phyloP scores from a whole-genome alignment of 805 yeast genomes.

The Monosporozyma siamensis region DNA sequence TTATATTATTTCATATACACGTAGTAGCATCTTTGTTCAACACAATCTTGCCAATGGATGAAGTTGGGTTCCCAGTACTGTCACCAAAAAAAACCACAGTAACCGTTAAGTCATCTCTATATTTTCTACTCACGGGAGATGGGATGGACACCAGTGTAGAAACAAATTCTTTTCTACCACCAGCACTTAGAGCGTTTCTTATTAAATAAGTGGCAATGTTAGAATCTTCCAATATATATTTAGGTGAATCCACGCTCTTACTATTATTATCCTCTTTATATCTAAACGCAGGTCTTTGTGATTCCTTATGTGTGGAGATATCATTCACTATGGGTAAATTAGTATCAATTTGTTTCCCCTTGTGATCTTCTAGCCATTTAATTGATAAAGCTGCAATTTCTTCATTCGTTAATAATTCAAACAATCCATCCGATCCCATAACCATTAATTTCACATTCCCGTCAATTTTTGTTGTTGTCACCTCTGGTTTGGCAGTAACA shows the following conservation, averaged over 20 bases:
- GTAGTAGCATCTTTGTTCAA: constrained; percentile 2
- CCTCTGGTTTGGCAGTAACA: constrained; percentile 92
- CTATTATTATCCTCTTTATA: constrained; percentile 31
- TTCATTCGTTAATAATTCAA: constrained; percentile 83
- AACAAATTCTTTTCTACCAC: constrained; percentile 79
- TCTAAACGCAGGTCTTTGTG: constrained; percentile 67
- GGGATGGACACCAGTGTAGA: constrained; percentile 86
- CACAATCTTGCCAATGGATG: not conserved
- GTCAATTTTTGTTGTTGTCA: constrained; percentile 68
- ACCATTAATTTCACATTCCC: constrained; percentile 77
- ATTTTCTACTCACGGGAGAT: constrained; percentile 79
- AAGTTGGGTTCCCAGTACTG: no score
- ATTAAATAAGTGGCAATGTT: constrained; percentile 90
- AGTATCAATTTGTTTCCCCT: constrained; percentile 8
- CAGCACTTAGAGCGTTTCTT: constrained; percentile 85
- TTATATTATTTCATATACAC: no score
- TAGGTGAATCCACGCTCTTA: constrained; percentile 19
- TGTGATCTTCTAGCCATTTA: constrained; percentile 76
- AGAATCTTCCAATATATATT: constrained; percentile 63
- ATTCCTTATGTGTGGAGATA: constrained; percentile 45
- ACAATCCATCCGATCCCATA: constrained; percentile 89
- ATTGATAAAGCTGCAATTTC: constrained; percentile 89
- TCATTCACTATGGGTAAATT: constrained; percentile 58
- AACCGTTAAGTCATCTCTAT: constrained; percentile 92
- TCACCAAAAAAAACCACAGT: constrained; percentile 90